Base-by-base conservation (phyloP, 495 filamentous ascomycete species). In the Endocarpon pusillum region DNA sequence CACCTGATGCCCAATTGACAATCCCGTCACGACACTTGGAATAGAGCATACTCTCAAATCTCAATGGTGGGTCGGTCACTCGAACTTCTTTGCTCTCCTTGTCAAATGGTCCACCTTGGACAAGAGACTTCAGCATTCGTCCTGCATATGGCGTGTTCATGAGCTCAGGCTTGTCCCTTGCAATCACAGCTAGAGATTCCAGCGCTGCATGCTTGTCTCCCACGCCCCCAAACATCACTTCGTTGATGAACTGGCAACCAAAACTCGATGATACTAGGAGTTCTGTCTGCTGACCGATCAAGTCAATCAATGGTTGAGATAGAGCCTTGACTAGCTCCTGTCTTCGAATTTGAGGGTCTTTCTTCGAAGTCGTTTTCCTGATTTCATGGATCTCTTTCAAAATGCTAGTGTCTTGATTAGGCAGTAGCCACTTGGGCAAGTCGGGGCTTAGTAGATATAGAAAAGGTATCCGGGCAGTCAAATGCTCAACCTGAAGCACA, bases 111-210 rank as follows among this genome's bases (percentile, higher is more conserved):
- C 91, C 89, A 15, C 89, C 87, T 21, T 78, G 69, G 18, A 94
- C 79, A 1, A 99, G 66, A 0, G 75, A 75, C 56, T 92, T 94
- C 40, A 93, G 67, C 74, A 94, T 78, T 32, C 80, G 73, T n/a
- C 82, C 81, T 2, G 74, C 76, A 36, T 70, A 66, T 2, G 82
- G 58, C 0, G 66, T 65, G 34, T 69, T 64, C 28, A 58, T 48
- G 6, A 58, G 47, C 18, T 65, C 66, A 14, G 77, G 67, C 43
- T 81, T 61, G 32, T 72, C 73, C 32, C 61, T 66, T 11, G 77
- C 74, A 5, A 78, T 71, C 4, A 59, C 55, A 3, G 85, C 84
- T 24, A 96, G 59, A 7, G 79, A 78, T 17, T 66, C 48, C 39
- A 92, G 51, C 10, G 81, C 82, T 11, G 60, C 58, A 12, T 52